A percentile compares a stretch with the other conserved stretches of the same genome.
phyloP scores from a whole-genome alignment of 805 yeast species.

The Blastobotrys terrestris region DNA sequence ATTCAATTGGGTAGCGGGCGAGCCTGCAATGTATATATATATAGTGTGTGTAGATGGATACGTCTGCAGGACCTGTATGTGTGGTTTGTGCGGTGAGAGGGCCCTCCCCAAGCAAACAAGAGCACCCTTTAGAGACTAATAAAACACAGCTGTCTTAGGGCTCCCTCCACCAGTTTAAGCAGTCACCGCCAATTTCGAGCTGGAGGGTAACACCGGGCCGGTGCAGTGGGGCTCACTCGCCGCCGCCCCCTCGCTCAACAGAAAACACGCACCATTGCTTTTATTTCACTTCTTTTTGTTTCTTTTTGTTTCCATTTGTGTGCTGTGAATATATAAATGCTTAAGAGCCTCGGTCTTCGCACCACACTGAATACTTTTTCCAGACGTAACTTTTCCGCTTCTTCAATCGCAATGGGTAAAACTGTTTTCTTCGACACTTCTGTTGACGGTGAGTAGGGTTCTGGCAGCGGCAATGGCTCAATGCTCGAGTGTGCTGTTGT shows the following conservation, averaged over 20 bases:
- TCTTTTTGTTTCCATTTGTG: not conserved
- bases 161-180: not conserved
- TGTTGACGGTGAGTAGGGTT: conserved; percentile 44
- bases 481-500: not conserved
- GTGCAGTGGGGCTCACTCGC: not conserved
- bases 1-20: too few relatives aligned
- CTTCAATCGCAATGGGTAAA: conserved; percentile 28
- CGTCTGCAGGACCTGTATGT: too few relatives aligned
- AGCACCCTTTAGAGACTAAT: too few relatives aligned
- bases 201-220: not conserved
- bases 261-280: not conserved
- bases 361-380: conserved; percentile 1
- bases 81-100: too few relatives aligned
- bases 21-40: too few relatives aligned
- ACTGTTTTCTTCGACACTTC: conserved; percentile 77
- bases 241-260: not conserved
- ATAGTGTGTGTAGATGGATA: too few relatives aligned
- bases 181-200: too few relatives aligned
- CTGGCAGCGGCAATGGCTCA: not conserved
- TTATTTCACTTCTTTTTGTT: not conserved
- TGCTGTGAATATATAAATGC: conserved; percentile 8
- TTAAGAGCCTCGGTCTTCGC: conserved; percentile 3
- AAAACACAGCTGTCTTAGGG: too few relatives aligned
- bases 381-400: conserved; percentile 5
- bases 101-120: too few relatives aligned